A percentile compares a stretch with the other conserved stretches of the same genome.
These are phyloP conservation scores for Mortierella alpina DNA, from an alignment of 192 early-diverging fungal genomes.

Conservation along the genomic window DNA sequence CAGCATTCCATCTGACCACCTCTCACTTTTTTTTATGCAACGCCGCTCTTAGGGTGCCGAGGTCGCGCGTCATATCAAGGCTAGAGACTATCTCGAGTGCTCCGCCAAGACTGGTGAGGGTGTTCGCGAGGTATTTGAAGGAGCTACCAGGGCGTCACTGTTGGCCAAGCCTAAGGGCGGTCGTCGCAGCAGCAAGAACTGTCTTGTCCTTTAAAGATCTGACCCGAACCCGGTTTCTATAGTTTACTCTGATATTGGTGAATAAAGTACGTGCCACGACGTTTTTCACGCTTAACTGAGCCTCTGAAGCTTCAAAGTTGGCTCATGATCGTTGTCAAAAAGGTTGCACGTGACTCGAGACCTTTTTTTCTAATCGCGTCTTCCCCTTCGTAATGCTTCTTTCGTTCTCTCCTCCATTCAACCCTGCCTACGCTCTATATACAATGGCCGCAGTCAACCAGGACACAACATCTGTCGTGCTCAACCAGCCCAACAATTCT, in stretches of 20 bases:
- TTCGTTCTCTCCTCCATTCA: background rate
- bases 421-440: background rate
- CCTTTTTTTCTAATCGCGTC: background rate
- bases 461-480: conserved; percentile 58
- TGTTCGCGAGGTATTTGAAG: conserved; percentile 88
- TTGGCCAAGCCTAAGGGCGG: conserved; percentile 49
- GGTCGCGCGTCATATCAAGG: conserved; percentile 87
- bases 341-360: background rate
- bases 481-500: conserved; percentile 65
- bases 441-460: conserved; percentile 44
- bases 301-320: background rate
- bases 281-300: too few relatives aligned
- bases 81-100: conserved; percentile 91
- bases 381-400: background rate
- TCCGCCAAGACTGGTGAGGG: conserved; percentile 84
- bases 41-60: conserved; percentile 65
- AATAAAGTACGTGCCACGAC: too few relatives aligned
- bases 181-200: conserved; percentile 29
- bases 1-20: conserved; percentile 67
- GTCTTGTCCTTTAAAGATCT: conserved; percentile 29
- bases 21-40: background rate
- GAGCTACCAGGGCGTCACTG: conserved; percentile 88
- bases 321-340: too few relatives aligned
- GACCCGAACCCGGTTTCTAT: background rate
- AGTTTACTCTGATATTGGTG: too few relatives aligned